Evolutionary conservation across 106 monocot genomes (phyloP), one percentile per base, ranked within the genome.

Genomic region (Hemerocallis citrina): DNA sequence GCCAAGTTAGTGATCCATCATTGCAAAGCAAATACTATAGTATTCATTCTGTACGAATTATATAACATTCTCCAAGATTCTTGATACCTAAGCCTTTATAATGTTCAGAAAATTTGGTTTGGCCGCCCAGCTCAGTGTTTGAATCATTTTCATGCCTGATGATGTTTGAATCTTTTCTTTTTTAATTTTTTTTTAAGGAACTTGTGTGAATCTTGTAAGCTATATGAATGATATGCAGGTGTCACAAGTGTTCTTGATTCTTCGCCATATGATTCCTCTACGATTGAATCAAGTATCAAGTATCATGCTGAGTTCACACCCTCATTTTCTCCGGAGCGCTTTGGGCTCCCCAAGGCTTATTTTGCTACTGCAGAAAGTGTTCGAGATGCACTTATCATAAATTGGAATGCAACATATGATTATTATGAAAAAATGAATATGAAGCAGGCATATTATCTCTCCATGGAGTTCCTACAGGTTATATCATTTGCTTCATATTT

Each of bases 391-490:
- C 70, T 96, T 6, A 79, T 90, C 45, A 84, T 77, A 65, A 96
- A 96, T 30, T 96, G 95, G 95, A 90, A 95, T 75, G 74, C 79
- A 33, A 87, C 96, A 40, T 79, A 79, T 75, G 84, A 91, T 34
- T 72, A 71, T 64, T 87, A 84, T 70, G 90, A 96, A 13, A 87
- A 81, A 51, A 58, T 67, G 42, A 91, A 88, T 55, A 62, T 79
- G 57, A 96, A 96, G 47, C 96, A 87, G 57, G 96, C 91, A 17
- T 96, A 96, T 68, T 96, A 96, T 72, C 72, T 96, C 32, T 96
- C 96, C 47, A 87, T 96, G 96, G 96, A 96, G 65, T 96, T 96
- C 51, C 79, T 96, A 37, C 96, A 96, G 87, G 96, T 96, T 34
- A 8, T 15, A 31, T 19, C 13, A 24, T 49, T 66, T 46, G 28